These are phyloP conservation scores for Talaromyces sp. DNA, from an alignment of 2,329 filamentous ascomycete species.

Conservation along the genomic window DNA sequence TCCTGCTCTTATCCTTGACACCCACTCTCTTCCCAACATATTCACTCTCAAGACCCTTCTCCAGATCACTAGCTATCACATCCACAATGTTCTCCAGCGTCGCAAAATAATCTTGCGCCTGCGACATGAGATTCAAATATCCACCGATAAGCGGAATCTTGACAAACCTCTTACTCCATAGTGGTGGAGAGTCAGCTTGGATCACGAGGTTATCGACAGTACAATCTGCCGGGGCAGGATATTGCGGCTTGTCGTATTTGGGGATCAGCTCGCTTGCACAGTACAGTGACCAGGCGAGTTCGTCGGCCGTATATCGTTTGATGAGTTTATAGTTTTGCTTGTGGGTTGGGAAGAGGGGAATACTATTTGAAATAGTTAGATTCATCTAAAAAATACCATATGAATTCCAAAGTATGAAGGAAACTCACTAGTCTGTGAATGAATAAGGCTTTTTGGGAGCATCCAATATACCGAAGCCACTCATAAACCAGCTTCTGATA, in stretches of 20 bases:
- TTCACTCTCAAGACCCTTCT: constrained; percentile 14
- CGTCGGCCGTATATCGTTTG: constrained; percentile 18
- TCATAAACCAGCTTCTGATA: constrained; percentile 25
- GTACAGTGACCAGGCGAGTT: constrained; percentile 24
- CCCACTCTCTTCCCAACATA: constrained; percentile 18
- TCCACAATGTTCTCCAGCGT: constrained; percentile 19
- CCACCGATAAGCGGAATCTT: constrained; percentile 17
- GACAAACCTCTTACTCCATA: constrained; percentile 16
- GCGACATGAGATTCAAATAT: constrained; percentile 19
- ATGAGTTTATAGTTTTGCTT: constrained; percentile 23
- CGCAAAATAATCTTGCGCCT: constrained; percentile 16
- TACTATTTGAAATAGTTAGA: no score
- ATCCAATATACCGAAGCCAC: constrained; percentile 23
- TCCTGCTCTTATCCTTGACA: constrained; percentile 14
- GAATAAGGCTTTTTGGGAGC: constrained; percentile 20
- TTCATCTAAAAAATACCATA: no score
- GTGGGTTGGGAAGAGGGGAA: constrained; percentile 23
- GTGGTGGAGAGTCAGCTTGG: constrained; percentile 15
- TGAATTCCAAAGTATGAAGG: background rate
- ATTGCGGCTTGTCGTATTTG: constrained; percentile 19
- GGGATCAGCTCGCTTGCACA: constrained; percentile 22
- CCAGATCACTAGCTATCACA: constrained; percentile 20
- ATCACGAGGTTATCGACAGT: constrained; percentile 22
- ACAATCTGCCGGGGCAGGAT: constrained; percentile 19
- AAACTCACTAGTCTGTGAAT: constrained; percentile 22